These are phyloP conservation scores for Kuraishia borneana DNA, from an alignment of 805 yeast genomes.

Conservation along the genomic window DNA sequence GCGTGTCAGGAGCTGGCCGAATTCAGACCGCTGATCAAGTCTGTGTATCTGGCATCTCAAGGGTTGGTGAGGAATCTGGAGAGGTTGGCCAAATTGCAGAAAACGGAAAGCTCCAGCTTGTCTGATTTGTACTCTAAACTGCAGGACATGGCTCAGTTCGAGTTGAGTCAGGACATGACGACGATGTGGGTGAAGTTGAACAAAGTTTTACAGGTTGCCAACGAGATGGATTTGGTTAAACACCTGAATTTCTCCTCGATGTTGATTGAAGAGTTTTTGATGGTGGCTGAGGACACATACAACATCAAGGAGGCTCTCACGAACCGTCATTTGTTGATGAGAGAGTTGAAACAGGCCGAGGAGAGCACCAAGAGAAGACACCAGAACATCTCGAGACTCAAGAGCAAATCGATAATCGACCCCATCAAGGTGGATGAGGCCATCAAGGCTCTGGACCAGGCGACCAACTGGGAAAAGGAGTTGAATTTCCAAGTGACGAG, in stretches of 20 bases:
- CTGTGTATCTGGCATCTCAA: conserved; percentile 48
- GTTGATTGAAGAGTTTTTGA: conserved; percentile 62
- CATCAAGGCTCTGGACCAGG: conserved; percentile 63
- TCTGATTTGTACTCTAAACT: conserved; percentile 36
- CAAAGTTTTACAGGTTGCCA: conserved; percentile 54
- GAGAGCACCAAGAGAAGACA: conserved; percentile 60
- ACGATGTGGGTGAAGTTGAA: conserved; percentile 71
- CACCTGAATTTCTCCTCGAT: conserved; percentile 65
- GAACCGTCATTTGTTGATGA: conserved; percentile 83
- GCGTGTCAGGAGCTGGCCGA: conserved; percentile 70
- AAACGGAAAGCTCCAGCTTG: conserved; percentile 32
- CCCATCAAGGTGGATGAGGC: conserved; percentile 91
- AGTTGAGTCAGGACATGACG: conserved; percentile 57
- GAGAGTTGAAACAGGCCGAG: conserved; percentile 77
- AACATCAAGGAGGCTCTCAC: conserved; percentile 88
- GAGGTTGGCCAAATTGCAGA: conserved; percentile 44
- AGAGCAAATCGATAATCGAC: conserved; percentile 62
- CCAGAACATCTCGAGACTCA: conserved; percentile 58
- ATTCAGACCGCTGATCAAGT: conserved; percentile 79
- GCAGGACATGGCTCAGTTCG: conserved; percentile 27
- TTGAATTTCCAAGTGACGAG: conserved; percentile 69
- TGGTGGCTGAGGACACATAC: conserved; percentile 64
- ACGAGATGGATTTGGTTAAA: conserved; percentile 67
- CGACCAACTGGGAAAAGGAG: conserved; percentile 65
- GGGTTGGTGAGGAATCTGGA: conserved; percentile 43